Percentiles rank a stretch among this genome's conserved stretches.
Evolutionary conservation across 2,329 filamentous ascomycete species (phyloP).

Genomic region (Periconia digitata): DNA sequence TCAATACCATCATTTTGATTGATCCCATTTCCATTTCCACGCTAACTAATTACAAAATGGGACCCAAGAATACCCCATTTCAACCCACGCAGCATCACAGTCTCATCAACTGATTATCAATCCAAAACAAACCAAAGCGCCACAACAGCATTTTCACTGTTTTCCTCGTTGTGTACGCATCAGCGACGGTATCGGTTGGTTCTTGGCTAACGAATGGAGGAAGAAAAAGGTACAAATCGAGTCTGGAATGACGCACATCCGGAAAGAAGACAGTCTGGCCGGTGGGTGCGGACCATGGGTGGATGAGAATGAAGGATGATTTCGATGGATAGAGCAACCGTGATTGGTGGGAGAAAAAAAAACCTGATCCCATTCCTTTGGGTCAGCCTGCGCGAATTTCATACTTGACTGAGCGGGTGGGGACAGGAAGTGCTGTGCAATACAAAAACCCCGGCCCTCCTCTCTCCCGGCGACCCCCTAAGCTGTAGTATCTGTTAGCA

Average conservation of each 20-base stretch:
- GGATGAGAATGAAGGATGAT: not conserved
- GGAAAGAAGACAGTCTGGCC: not conserved
- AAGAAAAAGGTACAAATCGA: not conserved
- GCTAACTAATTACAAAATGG: not conserved
- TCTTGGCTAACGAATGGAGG: not conserved
- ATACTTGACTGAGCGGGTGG: conserved; percentile 8
- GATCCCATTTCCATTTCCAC: not conserved
- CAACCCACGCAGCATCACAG: not conserved
- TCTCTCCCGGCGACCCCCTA: not conserved
- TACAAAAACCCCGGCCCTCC: conserved; percentile 8
- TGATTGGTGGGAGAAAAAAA: not conserved
- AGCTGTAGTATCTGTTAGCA: conserved; percentile 4
- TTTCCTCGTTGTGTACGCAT: not conserved
- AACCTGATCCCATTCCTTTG: conserved; percentile 2
- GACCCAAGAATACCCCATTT: not conserved
- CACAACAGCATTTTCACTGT: not conserved
- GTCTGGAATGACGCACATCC: not conserved
- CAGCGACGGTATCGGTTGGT: not conserved
- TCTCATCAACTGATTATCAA: not conserved
- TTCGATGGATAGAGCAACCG: not conserved
- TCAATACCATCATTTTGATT: not conserved
- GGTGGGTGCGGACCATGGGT: not conserved
- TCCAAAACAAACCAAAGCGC: not conserved
- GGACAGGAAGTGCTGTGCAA: conserved; percentile 7
- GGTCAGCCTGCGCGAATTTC: conserved; percentile 7